phyloP scores from a whole-genome alignment of 2,329 filamentous ascomycete species.

The Aureobasidium sp. region DNA sequence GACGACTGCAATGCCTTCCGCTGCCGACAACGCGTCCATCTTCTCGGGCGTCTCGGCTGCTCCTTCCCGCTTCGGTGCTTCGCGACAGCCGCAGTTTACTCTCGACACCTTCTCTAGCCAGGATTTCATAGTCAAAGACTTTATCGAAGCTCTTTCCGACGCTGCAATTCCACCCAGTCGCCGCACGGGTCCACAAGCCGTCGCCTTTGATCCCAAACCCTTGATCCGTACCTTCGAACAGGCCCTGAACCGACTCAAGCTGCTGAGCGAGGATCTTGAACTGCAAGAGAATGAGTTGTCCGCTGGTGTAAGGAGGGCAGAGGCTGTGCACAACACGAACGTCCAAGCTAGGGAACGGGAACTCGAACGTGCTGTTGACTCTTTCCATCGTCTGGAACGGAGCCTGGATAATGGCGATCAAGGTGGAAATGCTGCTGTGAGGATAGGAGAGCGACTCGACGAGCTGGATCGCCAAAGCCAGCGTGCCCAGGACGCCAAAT shows the following conservation, averaged over 20 bases:
- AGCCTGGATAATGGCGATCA: conserved; percentile 56
- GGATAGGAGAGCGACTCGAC: conserved; percentile 89
- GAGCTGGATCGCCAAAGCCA: conserved; percentile 89
- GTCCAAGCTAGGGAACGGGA: conserved; percentile 81
- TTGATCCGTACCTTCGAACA: conserved; percentile 90
- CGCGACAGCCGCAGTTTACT: conserved; percentile 54
- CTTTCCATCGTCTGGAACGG: conserved; percentile 83
- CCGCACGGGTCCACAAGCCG: conserved; percentile 49
- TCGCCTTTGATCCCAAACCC: conserved; percentile 84
- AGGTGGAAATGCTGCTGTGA: conserved; percentile 83
- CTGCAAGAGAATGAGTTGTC: conserved; percentile 84
- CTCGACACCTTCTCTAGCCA: conserved; percentile 63
- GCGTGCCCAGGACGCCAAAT: conserved; percentile 85
- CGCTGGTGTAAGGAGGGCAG: conserved; percentile 82
- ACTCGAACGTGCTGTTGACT: conserved; percentile 83
- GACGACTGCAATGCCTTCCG: conserved; percentile 29
- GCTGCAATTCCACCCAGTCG: conserved; percentile 72
- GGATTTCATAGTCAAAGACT: conserved; percentile 97
- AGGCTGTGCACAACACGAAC: conserved; percentile 86
- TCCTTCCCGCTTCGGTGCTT: conserved; percentile 19
- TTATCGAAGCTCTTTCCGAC: conserved; percentile 88
- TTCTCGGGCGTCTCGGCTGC: conserved; percentile 30
- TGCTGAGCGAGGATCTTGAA: conserved; percentile 76
- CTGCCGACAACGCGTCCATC: conserved; percentile 37
- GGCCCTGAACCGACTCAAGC: conserved; percentile 61